Base-by-base conservation (phyloP, 228 moss, liverwort and hornwort species). In the Sphagnum magellanicum region DNA sequence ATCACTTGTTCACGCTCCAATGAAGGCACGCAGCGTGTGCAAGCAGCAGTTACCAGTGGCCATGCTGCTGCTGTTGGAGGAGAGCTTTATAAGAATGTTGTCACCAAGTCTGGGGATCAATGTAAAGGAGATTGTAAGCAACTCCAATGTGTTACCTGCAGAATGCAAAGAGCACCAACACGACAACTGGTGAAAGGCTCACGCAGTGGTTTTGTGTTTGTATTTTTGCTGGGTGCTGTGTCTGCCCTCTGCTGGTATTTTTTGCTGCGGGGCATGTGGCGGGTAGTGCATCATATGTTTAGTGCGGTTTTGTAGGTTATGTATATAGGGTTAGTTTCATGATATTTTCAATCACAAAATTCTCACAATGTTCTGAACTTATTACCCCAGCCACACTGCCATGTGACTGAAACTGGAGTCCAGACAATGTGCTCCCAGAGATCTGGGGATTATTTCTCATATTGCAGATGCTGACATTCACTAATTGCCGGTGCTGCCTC, bases 181-280 rank as follows among this genome's bases (percentile, higher is more conserved):
- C 78, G 79, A 59, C 81, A 85, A 69, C 81, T 90, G 11, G 74
- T 80, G 16, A 88, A 77, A 63, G 93, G 91, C 6, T 90, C 90
- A 50, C 80, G 70, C 53, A 91, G 90, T 70, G 93, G 93, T 9
- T 98, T 93, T 65, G 82, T 86, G 60, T 90, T 90, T 75, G 97
- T 98, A 6, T 98, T 93, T 69, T 74, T 84, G 14, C 79, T 97
- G 76, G 96, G 96, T 50, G 88, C 77, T 6, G 74, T 90, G 12
- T 90, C 89, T 0, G 87, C 89, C 52, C 68, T 91, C 4, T 75
- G 83, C 61, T 97, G 91, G 92, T 89, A 86, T 70, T 71, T 92
- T 11, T 63, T 90, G 50, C 55, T 91, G 57, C 85, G 84, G 50
- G 80, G 76, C 17, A 62, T 81, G 7, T 92, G 88, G 88, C 82